Evolutionary conservation across 805 yeast species (phyloP).

Genomic region (Myxozyma monticola): DNA sequence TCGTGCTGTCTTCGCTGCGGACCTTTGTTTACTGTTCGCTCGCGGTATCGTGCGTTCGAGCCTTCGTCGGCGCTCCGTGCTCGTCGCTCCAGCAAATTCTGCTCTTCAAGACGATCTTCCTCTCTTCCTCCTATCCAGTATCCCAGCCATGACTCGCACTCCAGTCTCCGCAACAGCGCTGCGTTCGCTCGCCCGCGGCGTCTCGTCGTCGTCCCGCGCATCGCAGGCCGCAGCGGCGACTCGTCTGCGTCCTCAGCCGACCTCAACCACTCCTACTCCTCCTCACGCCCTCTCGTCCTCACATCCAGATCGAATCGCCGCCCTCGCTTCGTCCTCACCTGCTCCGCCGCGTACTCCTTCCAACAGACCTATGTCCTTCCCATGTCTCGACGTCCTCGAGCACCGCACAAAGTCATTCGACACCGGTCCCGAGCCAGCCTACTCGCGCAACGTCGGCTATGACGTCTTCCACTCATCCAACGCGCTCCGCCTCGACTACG

Average conservation of each 20-base stretch:
- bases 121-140: no score
- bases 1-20: no score
- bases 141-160: no score
- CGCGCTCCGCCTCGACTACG: constrained; percentile 76
- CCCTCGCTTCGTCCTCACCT: constrained; percentile 8
- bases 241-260: not conserved
- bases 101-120: no score
- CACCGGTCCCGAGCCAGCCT: constrained; percentile 74
- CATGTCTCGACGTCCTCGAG: constrained; percentile 80
- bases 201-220: constrained; percentile 11
- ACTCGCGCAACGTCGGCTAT: constrained; percentile 69
- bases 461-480: constrained; percentile 53
- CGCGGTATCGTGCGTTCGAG: no score
- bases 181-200: constrained; percentile 7
- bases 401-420: constrained; percentile 47
- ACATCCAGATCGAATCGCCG: no score
- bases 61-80: no score
- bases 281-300: constrained; percentile 1
- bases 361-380: constrained; percentile 72
- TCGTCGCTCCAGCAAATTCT: no score
- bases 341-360: constrained; percentile 39
- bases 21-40: no score
- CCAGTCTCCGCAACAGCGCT: not conserved
- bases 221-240: constrained; percentile 11
- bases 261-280: not conserved